Evolutionary conservation across 2,329 filamentous ascomycete genomes (phyloP).

Genomic region (Diplocarpon mali): DNA sequence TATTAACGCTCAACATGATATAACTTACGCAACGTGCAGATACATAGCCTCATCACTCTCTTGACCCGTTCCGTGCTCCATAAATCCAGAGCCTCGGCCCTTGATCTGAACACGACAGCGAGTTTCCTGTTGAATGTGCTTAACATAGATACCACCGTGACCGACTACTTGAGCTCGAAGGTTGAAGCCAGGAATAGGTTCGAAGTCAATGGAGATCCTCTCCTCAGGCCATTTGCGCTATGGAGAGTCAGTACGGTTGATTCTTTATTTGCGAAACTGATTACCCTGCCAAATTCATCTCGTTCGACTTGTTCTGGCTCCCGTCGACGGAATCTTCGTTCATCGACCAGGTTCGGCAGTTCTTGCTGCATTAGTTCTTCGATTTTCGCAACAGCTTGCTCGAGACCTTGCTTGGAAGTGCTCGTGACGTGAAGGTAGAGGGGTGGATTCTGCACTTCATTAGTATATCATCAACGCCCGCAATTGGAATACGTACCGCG

Average conservation of each 20-base stretch:
- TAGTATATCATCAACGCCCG: slow-evolving; percentile 6
- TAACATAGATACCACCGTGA: slow-evolving; percentile 88
- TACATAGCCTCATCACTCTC: slow-evolving; percentile 98
- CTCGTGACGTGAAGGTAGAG: slow-evolving; percentile 93
- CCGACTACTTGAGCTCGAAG: slow-evolving; percentile 92
- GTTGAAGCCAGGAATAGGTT: slow-evolving; percentile 90
- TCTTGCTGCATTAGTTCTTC: slow-evolving; percentile 95
- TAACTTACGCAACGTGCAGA: slow-evolving; percentile 78
- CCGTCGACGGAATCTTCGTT: slow-evolving; percentile 77
- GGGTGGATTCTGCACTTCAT: slow-evolving; percentile 61
- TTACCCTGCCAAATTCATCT: slow-evolving; percentile 81
- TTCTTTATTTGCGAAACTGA: slow-evolving; percentile 21
- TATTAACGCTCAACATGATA: not conserved
- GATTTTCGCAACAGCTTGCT: slow-evolving; percentile 77
- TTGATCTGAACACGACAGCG: slow-evolving; percentile 97
- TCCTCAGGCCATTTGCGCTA: slow-evolving; percentile 99
- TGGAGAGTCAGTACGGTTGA: slow-evolving; percentile 11
- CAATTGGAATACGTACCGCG: slow-evolving; percentile 47
- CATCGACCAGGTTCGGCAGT: slow-evolving; percentile 87
- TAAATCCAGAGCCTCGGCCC: slow-evolving; percentile 86
- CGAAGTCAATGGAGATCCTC: slow-evolving; percentile 81
- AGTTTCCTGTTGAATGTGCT: slow-evolving; percentile 94
- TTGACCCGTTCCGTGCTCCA: slow-evolving; percentile 74
- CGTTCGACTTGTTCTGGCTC: slow-evolving; percentile 73
- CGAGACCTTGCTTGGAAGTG: slow-evolving; percentile 82